Base-by-base conservation (phyloP, 345 rosid species). In the Rhizophora mangle region DNA sequence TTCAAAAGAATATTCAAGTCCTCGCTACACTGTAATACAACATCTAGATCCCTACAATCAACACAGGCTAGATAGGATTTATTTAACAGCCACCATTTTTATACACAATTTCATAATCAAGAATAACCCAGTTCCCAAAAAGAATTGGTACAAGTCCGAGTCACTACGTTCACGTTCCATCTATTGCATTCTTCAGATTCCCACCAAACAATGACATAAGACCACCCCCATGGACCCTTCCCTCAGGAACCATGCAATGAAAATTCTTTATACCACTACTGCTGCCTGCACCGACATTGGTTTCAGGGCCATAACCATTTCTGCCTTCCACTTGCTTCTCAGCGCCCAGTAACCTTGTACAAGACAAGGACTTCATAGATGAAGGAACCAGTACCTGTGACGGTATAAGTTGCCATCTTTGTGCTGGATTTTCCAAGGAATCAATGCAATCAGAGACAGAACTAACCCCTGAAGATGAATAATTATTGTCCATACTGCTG, bases 151-250 rank as follows among this genome's bases (percentile, higher is more conserved):
- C 64, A 71, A 1, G 59, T 27, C 60, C 24, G 31, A 61, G 11
- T 43, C 55, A 36, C 15, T 39, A 68, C 51, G 62, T 78, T 85
- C 80, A 85, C 58, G 81, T 73, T 78, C 87, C 89, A 74, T 85
- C 85, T 49, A 84, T 70, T 43, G 88, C 79, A 68, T 80, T 81
- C 76, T 82, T 87, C 76, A 89, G 73, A 79, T 74, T 87, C 47
- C 96, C 96, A 62, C 87, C 83, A 55, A 91, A 84, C 78, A 94
- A 73, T 71, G 93, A 91, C 98, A 94, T 86, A 22, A 91, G 92
- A 36, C 87, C 88, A 0, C 97, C 99, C 0, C 99, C 99, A 49
- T 94, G 99, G 57, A 94, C 97, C 86, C 97, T 89, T 71, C 96
- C 99, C 82, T 94, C 99, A 1, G 99, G 96, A 72, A 88, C 76